phyloP scores from a whole-genome alignment of 352 stramenopile genomes.

The Elongisporangium prolatum region DNA sequence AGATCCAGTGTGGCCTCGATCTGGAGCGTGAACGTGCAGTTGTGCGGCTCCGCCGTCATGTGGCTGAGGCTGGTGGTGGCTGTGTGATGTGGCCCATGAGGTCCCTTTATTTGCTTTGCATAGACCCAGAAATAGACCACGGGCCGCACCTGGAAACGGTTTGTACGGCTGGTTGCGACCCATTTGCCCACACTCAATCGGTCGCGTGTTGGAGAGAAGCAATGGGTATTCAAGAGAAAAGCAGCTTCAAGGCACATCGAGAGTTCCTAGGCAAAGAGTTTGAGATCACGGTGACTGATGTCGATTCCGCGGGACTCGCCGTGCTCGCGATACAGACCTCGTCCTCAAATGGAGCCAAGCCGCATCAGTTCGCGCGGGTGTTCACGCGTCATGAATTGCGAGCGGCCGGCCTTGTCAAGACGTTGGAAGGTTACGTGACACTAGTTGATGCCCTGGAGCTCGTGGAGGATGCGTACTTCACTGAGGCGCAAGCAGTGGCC shows the following conservation, averaged over 20 bases:
- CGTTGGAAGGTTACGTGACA: conserved; percentile 53
- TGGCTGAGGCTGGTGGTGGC: neutral
- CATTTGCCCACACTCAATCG: neutral
- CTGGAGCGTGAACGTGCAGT: conserved; percentile 56
- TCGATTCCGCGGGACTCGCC: conserved; percentile 60
- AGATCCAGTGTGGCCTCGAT: conserved; percentile 48
- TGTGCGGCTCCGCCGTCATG: conserved; percentile 15
- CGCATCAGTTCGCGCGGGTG: conserved; percentile 61
- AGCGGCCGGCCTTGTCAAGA: conserved; percentile 38
- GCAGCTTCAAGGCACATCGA: conserved; percentile 56
- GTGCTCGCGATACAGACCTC: conserved; percentile 44
- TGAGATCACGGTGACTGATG: conserved; percentile 67
- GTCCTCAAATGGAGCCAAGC: conserved; percentile 14
- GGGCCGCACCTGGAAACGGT: neutral
- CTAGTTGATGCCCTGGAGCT: conserved; percentile 66
- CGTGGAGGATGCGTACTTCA: conserved; percentile 62
- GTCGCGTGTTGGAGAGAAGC: neutral
- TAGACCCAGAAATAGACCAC: neutral
- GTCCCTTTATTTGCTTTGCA: neutral
- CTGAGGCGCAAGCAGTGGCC: conserved; percentile 32
- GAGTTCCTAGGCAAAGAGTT: conserved; percentile 60
- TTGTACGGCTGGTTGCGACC: neutral
- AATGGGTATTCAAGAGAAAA: neutral
- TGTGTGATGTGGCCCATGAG: neutral
- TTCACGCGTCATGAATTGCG: conserved; percentile 52